A percentile compares a stretch with the other conserved stretches of the same genome.
phyloP scores from a whole-genome alignment of 2,329 filamentous ascomycete species.

The Alternaria consortialis region DNA sequence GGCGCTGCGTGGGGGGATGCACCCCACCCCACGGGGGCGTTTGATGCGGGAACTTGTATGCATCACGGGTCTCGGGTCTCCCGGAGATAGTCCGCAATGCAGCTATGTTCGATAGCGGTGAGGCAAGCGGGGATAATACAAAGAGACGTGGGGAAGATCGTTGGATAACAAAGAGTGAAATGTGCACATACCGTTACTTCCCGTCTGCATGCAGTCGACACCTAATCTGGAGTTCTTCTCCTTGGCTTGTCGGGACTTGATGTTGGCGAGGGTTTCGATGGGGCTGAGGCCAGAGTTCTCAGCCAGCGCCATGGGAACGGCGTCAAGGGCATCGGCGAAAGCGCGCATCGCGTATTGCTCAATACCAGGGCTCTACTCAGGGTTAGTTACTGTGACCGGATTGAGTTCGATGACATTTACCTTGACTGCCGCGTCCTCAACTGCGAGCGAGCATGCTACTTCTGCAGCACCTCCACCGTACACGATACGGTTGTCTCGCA shows the following conservation, averaged over 20 bases:
- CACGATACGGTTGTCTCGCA: conserved; percentile 94
- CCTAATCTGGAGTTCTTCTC: conserved; percentile 80
- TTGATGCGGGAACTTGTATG: conserved; percentile 21
- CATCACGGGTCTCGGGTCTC: conserved; percentile 30
- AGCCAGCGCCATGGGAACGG: conserved; percentile 92
- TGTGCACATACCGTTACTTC: conserved; percentile 74
- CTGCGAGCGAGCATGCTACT: conserved; percentile 94
- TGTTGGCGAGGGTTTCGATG: conserved; percentile 90
- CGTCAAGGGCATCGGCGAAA: conserved; percentile 92
- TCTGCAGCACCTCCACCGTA: conserved; percentile 97
- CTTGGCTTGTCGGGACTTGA: conserved; percentile 97
- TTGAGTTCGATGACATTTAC: conserved; percentile 46
- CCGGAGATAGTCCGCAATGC: conserved; percentile 16
- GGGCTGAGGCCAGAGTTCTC: conserved; percentile 97
- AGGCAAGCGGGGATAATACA: conserved; percentile 7
- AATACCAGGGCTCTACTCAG: conserved; percentile 79
- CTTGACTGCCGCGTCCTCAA: conserved; percentile 93
- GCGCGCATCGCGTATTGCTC: conserved; percentile 99
- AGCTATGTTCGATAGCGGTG: conserved; percentile 25
- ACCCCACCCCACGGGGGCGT: conserved; percentile 32
- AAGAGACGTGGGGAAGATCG: conserved; percentile 8
- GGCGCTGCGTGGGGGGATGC: conserved; percentile 37
- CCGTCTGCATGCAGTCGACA: conserved; percentile 97
- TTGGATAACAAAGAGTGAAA: conserved; percentile 11
- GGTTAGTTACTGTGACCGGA: conserved; percentile 13